Base-by-base conservation (phyloP, 176 grass and related monocot genomes). In the Phyllostachys edulis region DNA sequence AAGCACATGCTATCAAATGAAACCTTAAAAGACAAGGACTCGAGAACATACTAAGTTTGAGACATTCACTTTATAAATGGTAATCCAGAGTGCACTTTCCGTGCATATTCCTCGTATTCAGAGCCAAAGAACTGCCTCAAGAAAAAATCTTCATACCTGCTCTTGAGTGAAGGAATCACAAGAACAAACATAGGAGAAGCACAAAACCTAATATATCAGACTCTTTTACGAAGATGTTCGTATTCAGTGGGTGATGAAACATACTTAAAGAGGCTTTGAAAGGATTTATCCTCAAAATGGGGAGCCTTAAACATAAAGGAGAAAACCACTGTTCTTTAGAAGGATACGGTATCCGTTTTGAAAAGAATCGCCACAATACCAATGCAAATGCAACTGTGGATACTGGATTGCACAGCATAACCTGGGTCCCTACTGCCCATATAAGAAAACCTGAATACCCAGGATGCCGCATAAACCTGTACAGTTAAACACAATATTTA, bases 111-210 rank as follows among this genome's bases (percentile, higher is more conserved):
- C 39, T 83, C 75, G 2, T 99, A 99, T 44, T 87, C 84, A 40
- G 32, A 46, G 3, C 96, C 91, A 79, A 99, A 99, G 71, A 99
- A 99, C 82, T 96, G 89, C 78, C 85, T 96, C 90, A 99, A 92
- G 91, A 94, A 99, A 94, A 87, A 96, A 60, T 99, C 96, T 82
- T 99, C 96, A 68, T 94, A 92, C 72, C 96, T 99, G 77, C 32
- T 89, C 20, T 70, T 67, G 44, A 40, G 67, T 94, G 59, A 94
- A 97, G 86, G 89, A 93, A 87, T 80, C 39, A 80, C 78, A 75
- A 83, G 52, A 80, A 73, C 12, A 80, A 71, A 18, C 14, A n/a
- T 46, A 78, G 20, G 26, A 72, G 44, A 79, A 61, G 46, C 46
- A 78, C 20, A 73, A 65, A 79, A 70, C 13, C 8, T 76, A 80